Evolutionary conservation across 164 flowering plant genomes (phyloP).

Genomic region (Umbilicus rupestris): DNA sequence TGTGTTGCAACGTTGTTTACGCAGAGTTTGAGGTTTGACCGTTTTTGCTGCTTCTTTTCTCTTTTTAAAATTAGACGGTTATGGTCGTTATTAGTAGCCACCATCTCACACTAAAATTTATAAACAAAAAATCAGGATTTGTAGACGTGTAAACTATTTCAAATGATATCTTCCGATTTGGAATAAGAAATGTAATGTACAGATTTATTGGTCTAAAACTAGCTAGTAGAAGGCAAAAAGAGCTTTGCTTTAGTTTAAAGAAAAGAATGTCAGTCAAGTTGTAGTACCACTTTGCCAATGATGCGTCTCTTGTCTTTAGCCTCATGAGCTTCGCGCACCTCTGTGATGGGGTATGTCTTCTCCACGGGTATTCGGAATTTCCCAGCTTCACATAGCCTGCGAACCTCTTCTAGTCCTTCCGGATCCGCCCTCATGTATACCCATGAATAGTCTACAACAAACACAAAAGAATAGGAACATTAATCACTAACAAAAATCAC

Average conservation of each 20-base stretch:
- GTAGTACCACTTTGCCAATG: constrained; percentile 86
- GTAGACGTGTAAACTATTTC: no score
- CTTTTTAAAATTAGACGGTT: no score
- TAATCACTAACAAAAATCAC: not conserved
- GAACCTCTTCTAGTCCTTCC: constrained; percentile 73
- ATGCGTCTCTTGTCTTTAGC: constrained; percentile 64
- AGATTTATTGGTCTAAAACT: constrained; percentile 1
- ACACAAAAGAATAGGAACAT: not conserved
- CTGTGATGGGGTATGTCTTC: constrained; percentile 65
- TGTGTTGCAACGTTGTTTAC: not conserved
- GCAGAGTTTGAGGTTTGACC: constrained; percentile 1
- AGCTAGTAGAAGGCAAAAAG: not conserved
- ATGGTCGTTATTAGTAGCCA: no score
- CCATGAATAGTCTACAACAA: constrained; percentile 72
- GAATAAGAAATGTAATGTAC: not conserved
- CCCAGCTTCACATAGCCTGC: constrained; percentile 56
- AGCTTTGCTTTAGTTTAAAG: not conserved
- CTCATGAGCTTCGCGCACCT: constrained; percentile 81
- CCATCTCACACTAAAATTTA: no score
- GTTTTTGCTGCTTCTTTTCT: not conserved
- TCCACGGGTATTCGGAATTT: constrained; percentile 77
- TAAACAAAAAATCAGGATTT: no score
- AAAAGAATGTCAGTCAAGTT: constrained; percentile 40
- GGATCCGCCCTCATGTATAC: constrained; percentile 88
- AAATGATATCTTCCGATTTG: no score